Evolutionary conservation across 768 basidiomycete genomes (phyloP).

Genomic region (Terana coerulea): DNA sequence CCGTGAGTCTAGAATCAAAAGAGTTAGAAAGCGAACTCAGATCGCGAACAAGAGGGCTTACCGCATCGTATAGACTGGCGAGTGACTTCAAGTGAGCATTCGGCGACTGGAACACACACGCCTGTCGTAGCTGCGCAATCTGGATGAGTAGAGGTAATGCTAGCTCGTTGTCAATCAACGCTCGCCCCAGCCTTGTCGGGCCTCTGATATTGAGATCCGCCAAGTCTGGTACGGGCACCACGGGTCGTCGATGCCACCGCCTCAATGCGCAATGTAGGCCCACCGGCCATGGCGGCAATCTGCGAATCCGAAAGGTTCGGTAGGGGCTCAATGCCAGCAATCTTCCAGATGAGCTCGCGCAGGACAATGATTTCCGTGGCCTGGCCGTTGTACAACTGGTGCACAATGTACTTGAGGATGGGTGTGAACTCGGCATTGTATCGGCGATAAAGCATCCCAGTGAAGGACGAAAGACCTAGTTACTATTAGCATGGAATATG

Average conservation of each 20-base stretch:
- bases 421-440: slow-evolving; percentile 82
- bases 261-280: slow-evolving; percentile 82
- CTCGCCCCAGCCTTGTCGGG: slow-evolving; percentile 62
- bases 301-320: slow-evolving; percentile 88
- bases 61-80: slow-evolving; percentile 84
- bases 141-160: slow-evolving; percentile 90
- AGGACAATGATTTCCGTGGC: slow-evolving; percentile 88
- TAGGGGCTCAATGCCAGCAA: slow-evolving; percentile 91
- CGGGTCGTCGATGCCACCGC: slow-evolving; percentile 77
- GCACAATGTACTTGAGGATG: slow-evolving; percentile 85
- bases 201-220: slow-evolving; percentile 61
- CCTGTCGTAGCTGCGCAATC: slow-evolving; percentile 87
- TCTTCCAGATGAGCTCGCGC: slow-evolving; percentile 90
- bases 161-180: slow-evolving; percentile 63
- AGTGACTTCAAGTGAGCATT: slow-evolving; percentile 84
- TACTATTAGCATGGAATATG: neutral
- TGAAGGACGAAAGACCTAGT: slow-evolving; percentile 87
- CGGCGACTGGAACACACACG: slow-evolving; percentile 70
- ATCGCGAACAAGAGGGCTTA: slow-evolving; percentile 38
- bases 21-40: slow-evolving; percentile 13
- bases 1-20: slow-evolving; percentile 70
- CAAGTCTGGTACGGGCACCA: slow-evolving; percentile 68
- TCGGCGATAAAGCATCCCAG: slow-evolving; percentile 85
- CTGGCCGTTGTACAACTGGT: slow-evolving; percentile 81
- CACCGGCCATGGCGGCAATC: slow-evolving; percentile 87